These are phyloP conservation scores for Fraxinus baroniana DNA, from an alignment of 305 asterid species.

Conservation along the genomic window DNA sequence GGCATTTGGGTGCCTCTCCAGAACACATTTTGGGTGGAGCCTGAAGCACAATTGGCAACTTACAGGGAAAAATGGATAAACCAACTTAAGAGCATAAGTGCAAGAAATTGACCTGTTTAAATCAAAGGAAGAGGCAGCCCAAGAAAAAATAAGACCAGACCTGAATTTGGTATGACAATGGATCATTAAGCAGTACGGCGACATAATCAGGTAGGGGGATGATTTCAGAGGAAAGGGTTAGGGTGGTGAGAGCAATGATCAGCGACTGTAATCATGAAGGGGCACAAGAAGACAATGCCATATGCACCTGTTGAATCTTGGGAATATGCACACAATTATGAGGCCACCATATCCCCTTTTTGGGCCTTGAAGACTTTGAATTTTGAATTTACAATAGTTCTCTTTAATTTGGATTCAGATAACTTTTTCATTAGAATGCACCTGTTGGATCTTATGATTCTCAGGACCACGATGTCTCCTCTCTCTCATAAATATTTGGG, in stretches of 20 bases:
- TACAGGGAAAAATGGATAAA: background rate
- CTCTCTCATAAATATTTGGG: background rate
- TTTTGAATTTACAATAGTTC: background rate
- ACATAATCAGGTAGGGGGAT: background rate
- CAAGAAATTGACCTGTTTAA: background rate
- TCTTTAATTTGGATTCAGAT: background rate
- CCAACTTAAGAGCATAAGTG: background rate
- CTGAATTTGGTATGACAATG: background rate
- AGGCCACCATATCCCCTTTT: background rate
- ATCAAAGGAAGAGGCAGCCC: background rate
- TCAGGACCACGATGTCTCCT: background rate
- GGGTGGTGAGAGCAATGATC: background rate
- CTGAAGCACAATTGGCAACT: background rate
- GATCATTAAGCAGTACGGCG: background rate
- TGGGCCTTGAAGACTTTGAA: background rate
- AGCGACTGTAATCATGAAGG: background rate
- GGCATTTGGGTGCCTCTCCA: background rate
- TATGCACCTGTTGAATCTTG: background rate
- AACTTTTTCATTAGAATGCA: background rate
- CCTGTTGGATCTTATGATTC: background rate
- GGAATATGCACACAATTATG: background rate
- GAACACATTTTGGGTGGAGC: background rate
- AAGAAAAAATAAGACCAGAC: background rate
- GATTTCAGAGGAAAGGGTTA: background rate
- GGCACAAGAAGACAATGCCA: background rate